A percentile compares a stretch with the other conserved stretches of the same genome.
Conservation (phyloP, 192 early-diverging fungal genomes). For the Ambispora gerdemannii region DNA sequence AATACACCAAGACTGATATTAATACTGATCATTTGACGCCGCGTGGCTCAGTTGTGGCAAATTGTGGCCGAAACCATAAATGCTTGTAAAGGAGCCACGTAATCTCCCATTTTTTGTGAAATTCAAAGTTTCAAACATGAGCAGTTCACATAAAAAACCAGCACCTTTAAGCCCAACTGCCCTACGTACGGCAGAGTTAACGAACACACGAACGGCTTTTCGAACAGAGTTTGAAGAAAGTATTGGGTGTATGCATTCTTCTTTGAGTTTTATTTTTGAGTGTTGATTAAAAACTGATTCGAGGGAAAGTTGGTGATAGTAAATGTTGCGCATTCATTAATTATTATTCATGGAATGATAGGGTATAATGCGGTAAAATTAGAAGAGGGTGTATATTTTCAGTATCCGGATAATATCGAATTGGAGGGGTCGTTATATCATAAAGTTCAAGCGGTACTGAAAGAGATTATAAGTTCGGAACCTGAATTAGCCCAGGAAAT, state of each 20-base stretch:
- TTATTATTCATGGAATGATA: neutral
- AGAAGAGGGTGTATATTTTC: slow-evolving; percentile 30
- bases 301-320: neutral
- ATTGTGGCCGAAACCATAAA: no score
- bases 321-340: neutral
- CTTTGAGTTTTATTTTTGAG: neutral
- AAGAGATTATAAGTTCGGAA: slow-evolving; percentile 19
- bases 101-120: no score
- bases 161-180: slow-evolving; percentile 21
- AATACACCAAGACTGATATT: no score
- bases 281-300: no score
- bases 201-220: slow-evolving; percentile 18
- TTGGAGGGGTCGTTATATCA: slow-evolving; percentile 17
- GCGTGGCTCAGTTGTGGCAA: no score
- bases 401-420: slow-evolving; percentile 20
- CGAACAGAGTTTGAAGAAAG: slow-evolving; percentile 25
- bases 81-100: no score
- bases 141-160: slow-evolving; percentile 17
- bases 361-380: slow-evolving; percentile 26
- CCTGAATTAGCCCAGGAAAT: slow-evolving; percentile 23
- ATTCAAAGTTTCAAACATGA: no score
- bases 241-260: slow-evolving; percentile 21
- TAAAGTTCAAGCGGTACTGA: slow-evolving; percentile 11
- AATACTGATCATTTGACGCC: no score
- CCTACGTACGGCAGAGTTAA: slow-evolving; percentile 18